phyloP scores from a whole-genome alignment of 768 basidiomycete genomes.

The Infundibulicybe gibba region DNA sequence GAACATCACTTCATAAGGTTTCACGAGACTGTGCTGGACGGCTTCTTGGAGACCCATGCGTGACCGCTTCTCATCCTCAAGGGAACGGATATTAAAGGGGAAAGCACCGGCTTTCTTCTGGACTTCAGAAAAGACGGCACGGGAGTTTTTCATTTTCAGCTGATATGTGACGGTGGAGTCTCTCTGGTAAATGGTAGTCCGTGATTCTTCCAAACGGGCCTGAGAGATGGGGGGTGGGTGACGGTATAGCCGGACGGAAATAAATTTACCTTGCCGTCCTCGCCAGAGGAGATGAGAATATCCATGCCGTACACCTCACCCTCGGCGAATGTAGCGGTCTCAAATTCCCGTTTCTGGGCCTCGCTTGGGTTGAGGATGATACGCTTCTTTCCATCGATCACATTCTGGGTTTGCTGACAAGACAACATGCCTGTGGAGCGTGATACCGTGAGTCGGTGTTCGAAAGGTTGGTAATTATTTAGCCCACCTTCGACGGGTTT shows the following conservation, averaged over 20 bases:
- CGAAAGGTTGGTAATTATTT: not conserved
- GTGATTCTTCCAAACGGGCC: slow-evolving; percentile 87
- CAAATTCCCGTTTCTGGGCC: slow-evolving; percentile 80
- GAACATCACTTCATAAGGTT: slow-evolving; percentile 92
- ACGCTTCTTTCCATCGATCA: slow-evolving; percentile 95
- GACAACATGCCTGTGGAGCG: slow-evolving; percentile 77
- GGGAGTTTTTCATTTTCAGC: slow-evolving; percentile 96
- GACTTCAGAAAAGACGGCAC: slow-evolving; percentile 94
- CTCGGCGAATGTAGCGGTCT: slow-evolving; percentile 83
- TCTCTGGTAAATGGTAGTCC: slow-evolving; percentile 92
- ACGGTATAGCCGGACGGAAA: slow-evolving; percentile 1
- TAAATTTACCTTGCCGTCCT: slow-evolving; percentile 83
- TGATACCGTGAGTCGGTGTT: not conserved
- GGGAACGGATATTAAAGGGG: slow-evolving; percentile 92
- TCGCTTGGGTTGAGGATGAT: slow-evolving; percentile 90
- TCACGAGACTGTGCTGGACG: slow-evolving; percentile 89
- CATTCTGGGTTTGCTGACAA: slow-evolving; percentile 91
- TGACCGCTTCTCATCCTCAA: slow-evolving; percentile 95
- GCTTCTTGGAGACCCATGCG: slow-evolving; percentile 96
- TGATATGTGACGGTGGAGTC: slow-evolving; percentile 87
- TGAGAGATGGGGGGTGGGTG: slow-evolving; percentile 23
- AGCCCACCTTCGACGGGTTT: slow-evolving; percentile 88
- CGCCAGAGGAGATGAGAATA: slow-evolving; percentile 80
- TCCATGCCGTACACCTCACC: slow-evolving; percentile 96
- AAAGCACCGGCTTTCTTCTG: slow-evolving; percentile 98